Conservation (phyloP, 116 monocot species). For the Trichopus zeylanicus region DNA sequence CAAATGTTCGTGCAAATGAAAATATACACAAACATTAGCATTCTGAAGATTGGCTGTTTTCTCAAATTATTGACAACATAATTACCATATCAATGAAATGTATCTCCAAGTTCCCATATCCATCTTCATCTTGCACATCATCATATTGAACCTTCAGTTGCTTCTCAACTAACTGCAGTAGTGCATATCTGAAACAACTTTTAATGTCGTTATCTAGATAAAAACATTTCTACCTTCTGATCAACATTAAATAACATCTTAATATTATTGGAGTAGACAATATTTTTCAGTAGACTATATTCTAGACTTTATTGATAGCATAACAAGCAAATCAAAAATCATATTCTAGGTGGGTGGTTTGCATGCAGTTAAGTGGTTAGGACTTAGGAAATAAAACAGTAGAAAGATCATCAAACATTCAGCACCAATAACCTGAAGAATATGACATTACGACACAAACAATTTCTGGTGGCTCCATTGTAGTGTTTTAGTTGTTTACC, state of each 20-base stretch:
- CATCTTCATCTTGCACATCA: constrained; percentile 78
- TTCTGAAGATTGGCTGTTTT: too few species aligned
- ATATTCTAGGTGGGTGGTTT: constrained; percentile 15
- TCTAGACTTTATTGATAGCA: constrained; percentile 27
- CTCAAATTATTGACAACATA: neutral
- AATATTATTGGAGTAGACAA: too few species aligned
- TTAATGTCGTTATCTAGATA: constrained; percentile 93
- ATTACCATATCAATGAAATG: neutral
- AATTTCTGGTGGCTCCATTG: constrained; percentile 79
- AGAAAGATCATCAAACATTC: constrained; percentile 90
- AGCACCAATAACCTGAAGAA: constrained; percentile 84
- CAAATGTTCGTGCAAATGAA: too few species aligned
- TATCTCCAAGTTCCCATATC: constrained; percentile 77
- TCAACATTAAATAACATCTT: constrained; percentile 37
- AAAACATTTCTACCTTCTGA: constrained; percentile 76
- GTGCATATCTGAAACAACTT: constrained; percentile 90
- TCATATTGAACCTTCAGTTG: constrained; percentile 79
- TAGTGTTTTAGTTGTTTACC: constrained; percentile 82
- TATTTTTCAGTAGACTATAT: too few species aligned
- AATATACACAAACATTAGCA: too few species aligned
- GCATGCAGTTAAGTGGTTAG: constrained; percentile 54
- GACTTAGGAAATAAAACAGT: constrained; percentile 78
- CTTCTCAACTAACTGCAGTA: constrained; percentile 49
- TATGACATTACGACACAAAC: constrained; percentile 66
- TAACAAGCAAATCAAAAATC: constrained; percentile 21